These are phyloP conservation scores for Umbelopsis sp. DNA, from an alignment of 192 early-diverging fungal genomes.

Conservation along the genomic window DNA sequence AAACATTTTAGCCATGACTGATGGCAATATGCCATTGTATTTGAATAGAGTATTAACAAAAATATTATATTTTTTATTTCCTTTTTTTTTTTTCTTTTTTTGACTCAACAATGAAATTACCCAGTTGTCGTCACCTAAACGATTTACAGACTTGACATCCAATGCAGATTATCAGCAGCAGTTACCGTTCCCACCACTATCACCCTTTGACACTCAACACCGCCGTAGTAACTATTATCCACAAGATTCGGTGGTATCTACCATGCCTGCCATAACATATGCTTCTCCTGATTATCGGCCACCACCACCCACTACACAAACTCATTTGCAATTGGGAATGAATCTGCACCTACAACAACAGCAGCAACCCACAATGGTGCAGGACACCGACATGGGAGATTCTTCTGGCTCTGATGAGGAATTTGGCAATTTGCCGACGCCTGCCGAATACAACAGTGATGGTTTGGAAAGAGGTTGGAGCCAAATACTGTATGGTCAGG, in stretches of 20 bases:
- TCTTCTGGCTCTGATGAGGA: slow-evolving; percentile 9
- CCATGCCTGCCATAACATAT: slow-evolving; percentile 4
- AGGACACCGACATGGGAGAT: slow-evolving; percentile 16
- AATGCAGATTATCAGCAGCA: background rate
- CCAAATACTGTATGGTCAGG: slow-evolving; percentile 10
- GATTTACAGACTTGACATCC: slow-evolving; percentile 4
- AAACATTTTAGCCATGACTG: background rate
- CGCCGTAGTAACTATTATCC: background rate
- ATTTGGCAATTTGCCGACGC: slow-evolving; percentile 8
- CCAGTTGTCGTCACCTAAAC: slow-evolving; percentile 13
- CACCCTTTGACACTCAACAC: slow-evolving; percentile 5
- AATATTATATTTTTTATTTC: background rate
- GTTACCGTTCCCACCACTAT: background rate
- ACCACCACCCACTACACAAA: background rate
- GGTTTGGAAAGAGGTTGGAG: slow-evolving; percentile 13
- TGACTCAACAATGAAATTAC: background rate
- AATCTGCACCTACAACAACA: background rate
- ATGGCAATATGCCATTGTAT: too few species aligned
- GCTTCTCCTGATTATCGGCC: slow-evolving; percentile 12
- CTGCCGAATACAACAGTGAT: background rate
- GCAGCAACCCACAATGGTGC: slow-evolving; percentile 16
- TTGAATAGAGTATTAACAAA: background rate
- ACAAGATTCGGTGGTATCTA: background rate
- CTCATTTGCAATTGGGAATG: background rate
- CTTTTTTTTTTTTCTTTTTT: background rate